phyloP scores from a whole-genome alignment of 2,329 filamentous ascomycete species.

The Neofusicoccum sp. region DNA sequence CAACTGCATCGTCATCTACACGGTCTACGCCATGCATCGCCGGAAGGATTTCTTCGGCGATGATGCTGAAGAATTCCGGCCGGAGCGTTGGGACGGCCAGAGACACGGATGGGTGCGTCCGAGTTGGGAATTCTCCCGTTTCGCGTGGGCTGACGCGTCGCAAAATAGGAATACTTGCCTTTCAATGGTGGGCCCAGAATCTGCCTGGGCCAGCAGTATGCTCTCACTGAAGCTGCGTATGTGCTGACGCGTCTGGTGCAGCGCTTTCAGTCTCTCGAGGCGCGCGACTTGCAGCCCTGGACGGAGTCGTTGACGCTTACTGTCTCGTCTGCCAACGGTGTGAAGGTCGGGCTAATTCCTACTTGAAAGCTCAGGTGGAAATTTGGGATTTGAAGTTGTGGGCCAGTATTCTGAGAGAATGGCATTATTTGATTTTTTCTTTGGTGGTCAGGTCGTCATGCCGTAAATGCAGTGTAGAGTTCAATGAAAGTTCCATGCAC shows the following conservation, averaged over 20 bases:
- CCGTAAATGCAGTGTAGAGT: too few relatives aligned
- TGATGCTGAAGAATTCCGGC: slow-evolving; percentile 49
- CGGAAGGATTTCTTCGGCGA: slow-evolving; percentile 49
- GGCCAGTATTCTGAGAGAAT: too few relatives aligned
- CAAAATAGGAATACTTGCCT: slow-evolving; percentile 1
- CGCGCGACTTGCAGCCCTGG: neutral
- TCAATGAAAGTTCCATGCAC: too few relatives aligned
- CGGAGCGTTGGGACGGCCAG: slow-evolving; percentile 47
- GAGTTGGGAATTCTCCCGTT: too few relatives aligned
- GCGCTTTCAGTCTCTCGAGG: neutral
- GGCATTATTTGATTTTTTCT: too few relatives aligned
- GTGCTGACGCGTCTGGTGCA: neutral
- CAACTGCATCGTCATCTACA: slow-evolving; percentile 44
- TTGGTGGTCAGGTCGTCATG: too few relatives aligned
- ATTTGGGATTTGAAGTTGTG: too few relatives aligned
- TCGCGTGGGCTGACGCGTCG: neutral
- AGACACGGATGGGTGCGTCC: slow-evolving; percentile 30
- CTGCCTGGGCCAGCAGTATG: slow-evolving; percentile 13
- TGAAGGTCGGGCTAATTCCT: neutral
- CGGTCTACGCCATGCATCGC: slow-evolving; percentile 50
- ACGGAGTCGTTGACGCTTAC: neutral
- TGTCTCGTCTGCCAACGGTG: neutral
- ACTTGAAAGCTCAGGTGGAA: too few relatives aligned
- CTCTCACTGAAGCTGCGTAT: neutral
- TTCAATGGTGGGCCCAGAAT: slow-evolving; percentile 17